Evolutionary conservation across 2,329 filamentous ascomycete species (phyloP), one percentile per base, ranked within the genome.

Genomic region (Chaetomium strumarium): DNA sequence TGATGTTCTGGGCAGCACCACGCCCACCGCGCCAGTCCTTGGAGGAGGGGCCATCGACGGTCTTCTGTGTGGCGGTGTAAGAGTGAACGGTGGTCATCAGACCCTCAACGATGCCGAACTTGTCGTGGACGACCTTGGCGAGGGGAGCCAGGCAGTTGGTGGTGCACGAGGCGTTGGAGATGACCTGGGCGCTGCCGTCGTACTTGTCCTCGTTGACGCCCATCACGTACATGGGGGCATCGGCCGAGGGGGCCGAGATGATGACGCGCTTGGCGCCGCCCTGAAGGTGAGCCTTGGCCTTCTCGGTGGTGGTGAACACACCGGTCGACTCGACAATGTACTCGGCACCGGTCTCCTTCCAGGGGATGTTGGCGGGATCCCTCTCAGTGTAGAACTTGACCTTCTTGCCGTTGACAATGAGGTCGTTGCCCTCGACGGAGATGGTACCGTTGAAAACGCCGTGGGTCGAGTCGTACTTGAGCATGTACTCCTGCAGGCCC

Each of bases 21-120:
- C 93, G 93, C 75, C 93, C 93, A 84, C 93, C 93, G 78, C 92
- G 88, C 92, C 92, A 99, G 82, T 97, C 93, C 88, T 99, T 99
- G 75, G 79, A 80, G 62, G 93, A 97, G 70, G 93, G 93, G 72
- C 90, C 93, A 70, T 99, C 93, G 68, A 97, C 93, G 68, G 91
- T 96, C 89, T 96, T 96, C 83, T 97, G 93, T 74, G 93, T 97
- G 69, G 93, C 93, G 67, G 93, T 97, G 87, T 97, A 97, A 68
- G 93, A 96, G 87, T 99, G 93, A 75, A 97, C 84, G 65, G 93
- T 99, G 78, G 93, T 97, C 93, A 99, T 99, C 68, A 97, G 86
- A 83, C 92, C 93, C 84, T 99, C 93, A 70, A 96, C 76, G 73
- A 99, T 93, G 75, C 81, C 86, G 81, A 86, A 99, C 77, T 96